Base-by-base conservation (phyloP, 371 early-diverging fungal species). In the Rhizopus stolonifer region DNA sequence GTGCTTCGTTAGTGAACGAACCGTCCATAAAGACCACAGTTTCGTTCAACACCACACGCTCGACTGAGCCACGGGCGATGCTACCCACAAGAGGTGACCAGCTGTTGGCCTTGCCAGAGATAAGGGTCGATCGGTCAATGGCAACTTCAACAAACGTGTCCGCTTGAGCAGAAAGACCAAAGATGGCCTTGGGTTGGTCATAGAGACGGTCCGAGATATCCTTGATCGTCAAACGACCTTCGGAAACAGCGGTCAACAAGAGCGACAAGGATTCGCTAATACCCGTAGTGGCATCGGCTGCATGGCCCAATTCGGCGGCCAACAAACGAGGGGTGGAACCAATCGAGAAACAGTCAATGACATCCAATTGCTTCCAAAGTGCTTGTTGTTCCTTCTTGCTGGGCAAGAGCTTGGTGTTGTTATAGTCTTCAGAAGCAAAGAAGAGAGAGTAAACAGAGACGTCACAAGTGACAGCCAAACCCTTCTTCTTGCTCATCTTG, bases 391-490 rank as follows among this genome's bases (percentile, higher is more conserved):
- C 83, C 5, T 64, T 61, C 53, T 70, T 68, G 58, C 75, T 68
- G 26, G 82, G 80, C 56, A 83, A 63, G 26, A 77, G 42, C 34
- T 67, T 55, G 52, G 76, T 69, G 32, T 69, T 60, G 33, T 64
- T 64, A 36, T 64, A 62, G 32, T 80, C 79, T 38, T 76, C 80
- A 10, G 67, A 67, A 15, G 71, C 65, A 48, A 89, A 76, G 79
- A 94, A 94, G 45, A 96, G 74, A 18, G 87, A 69, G 61, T 89
- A 87, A n/a, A 94, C 80, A 29, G 83, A 66, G 15, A 94, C 94
- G 64, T 96, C 98, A 74, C 95, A 98, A 14, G 95, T 93, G 23
- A 95, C 92, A 21, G 74, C 64, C n/a, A 94, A 74, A n/a, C 91
- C 93, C 66, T 89, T 90, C 46, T 91, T 85, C 79, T 94, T 95